phyloP scores from a whole-genome alignment of 345 rosid species.

The Fremontodendron californicum region DNA sequence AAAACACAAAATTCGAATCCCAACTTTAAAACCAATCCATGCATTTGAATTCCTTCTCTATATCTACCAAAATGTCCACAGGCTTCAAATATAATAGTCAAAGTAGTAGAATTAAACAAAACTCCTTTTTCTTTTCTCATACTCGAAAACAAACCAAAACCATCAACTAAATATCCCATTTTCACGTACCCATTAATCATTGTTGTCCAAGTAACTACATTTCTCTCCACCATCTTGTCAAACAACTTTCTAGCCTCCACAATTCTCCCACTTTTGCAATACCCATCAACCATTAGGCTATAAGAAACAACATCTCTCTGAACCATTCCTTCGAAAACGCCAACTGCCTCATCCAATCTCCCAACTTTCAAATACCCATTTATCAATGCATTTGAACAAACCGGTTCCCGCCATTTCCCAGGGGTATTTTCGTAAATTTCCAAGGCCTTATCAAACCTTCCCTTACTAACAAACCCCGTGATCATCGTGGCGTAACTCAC shows the following conservation, averaged over 20 bases:
- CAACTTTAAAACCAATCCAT: slow-evolving; percentile 42
- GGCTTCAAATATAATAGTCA: slow-evolving; percentile 61
- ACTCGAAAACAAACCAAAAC: slow-evolving; percentile 51
- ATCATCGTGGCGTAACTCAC: slow-evolving; percentile 73
- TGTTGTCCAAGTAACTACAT: slow-evolving; percentile 78
- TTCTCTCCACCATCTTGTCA: slow-evolving; percentile 51
- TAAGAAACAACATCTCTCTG: slow-evolving; percentile 62
- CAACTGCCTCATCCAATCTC: slow-evolving; percentile 46
- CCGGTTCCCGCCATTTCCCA: slow-evolving; percentile 51
- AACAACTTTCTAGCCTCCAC: slow-evolving; percentile 51
- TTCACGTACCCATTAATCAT: slow-evolving; percentile 76
- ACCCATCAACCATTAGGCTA: slow-evolving; percentile 76
- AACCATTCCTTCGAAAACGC: slow-evolving; percentile 52
- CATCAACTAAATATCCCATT: slow-evolving; percentile 48
- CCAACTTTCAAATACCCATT: slow-evolving; percentile 61
- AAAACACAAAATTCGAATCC: slow-evolving; percentile 56
- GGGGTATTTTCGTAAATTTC: slow-evolving; percentile 44
- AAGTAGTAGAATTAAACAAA: slow-evolving; percentile 48
- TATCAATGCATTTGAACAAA: slow-evolving; percentile 66
- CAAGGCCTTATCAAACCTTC: slow-evolving; percentile 54
- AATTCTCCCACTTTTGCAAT: slow-evolving; percentile 56
- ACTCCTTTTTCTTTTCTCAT: slow-evolving; percentile 61
- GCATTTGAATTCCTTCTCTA: slow-evolving; percentile 57
- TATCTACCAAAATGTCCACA: slow-evolving; percentile 42
- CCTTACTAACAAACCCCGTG: slow-evolving; percentile 57